Evolutionary conservation across 257 asterid species (phyloP), one percentile per base, ranked within the genome.

Genomic region (Plantago elongata): DNA sequence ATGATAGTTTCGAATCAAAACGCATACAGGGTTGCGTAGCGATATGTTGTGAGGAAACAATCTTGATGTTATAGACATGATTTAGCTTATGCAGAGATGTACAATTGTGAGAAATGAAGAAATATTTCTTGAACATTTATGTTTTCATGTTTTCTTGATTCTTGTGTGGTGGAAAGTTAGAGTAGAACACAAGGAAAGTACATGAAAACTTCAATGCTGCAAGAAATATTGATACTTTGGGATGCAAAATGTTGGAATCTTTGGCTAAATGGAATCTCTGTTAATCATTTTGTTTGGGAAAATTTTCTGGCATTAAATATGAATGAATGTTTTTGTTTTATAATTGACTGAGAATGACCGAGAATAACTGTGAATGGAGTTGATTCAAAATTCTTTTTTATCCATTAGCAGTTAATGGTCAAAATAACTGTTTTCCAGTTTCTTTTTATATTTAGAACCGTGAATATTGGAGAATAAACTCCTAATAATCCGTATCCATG

Each of bases 1-100:
- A 79, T 83, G 96, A 77, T 75, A 72, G 22, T 76, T 75, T 56
- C 84, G 73, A 5, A 55, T 17, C 14, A 78, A 11, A 55, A 74
- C 49, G 7, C 14, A 70, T 44, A 76, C 7, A 22, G 94, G 78
- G 38, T 49, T 63, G 51, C 64, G 67, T 37, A 70, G 44, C 11
- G 69, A 14, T 18, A 45, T 30, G 7, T 65, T 65, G 47, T 50
- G 37, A 22, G 69, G 17, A 45, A 65, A 67, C 47, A 77, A 48
- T 74, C 81, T 81, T 30, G 81, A 70, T 18, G 71, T 49, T 14
- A 62, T 40, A 60, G 57, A 37, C 80, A 70, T 69, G 72, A 49
- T 74, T 37, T 12, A 2, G 17, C 34, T 59, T 13, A 8, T 47
- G 15, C 46, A 16, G 44, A 51, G 27, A 13, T 22, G 57, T 29